Conservation (phyloP, 768 basidiomycete genomes). For the Lepiota subincarnata region DNA sequence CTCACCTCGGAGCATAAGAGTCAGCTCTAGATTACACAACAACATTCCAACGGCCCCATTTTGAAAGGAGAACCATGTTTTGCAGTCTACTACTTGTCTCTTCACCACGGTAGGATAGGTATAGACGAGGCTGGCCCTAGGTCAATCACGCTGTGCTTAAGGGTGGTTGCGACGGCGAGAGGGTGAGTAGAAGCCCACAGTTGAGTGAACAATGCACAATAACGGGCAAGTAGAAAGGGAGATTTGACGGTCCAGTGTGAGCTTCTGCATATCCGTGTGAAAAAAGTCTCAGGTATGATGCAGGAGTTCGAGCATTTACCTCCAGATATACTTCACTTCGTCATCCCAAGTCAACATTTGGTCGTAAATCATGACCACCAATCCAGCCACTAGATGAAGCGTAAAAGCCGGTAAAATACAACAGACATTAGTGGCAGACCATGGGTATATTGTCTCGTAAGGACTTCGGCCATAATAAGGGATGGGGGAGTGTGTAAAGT, state of each 20-base stretch:
- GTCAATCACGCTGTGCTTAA: neutral
- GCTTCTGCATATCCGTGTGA: too few species aligned
- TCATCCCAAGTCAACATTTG: conserved; percentile 3
- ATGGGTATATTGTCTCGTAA: neutral
- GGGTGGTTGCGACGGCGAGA: neutral
- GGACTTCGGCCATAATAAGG: neutral
- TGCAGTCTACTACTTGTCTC: neutral
- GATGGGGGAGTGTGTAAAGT: too few species aligned
- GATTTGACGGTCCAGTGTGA: neutral
- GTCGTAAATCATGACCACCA: conserved; percentile 1
- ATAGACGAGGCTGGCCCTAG: neutral
- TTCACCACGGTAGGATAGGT: neutral
- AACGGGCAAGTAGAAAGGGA: neutral
- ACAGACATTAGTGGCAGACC: neutral
- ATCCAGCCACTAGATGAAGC: neutral
- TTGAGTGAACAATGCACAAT: neutral
- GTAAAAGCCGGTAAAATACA: too few species aligned
- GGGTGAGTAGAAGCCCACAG: neutral
- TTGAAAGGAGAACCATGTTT: conserved; percentile 1
- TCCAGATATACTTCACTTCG: conserved; percentile 5
- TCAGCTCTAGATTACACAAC: neutral
- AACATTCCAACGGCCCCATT: neutral
- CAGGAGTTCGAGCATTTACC: neutral
- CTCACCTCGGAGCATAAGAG: conserved; percentile 3
- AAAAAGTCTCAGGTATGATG: neutral